Evolutionary conservation across 2,329 filamentous ascomycete genomes (phyloP).

Genomic region (Thelonectria olida): DNA sequence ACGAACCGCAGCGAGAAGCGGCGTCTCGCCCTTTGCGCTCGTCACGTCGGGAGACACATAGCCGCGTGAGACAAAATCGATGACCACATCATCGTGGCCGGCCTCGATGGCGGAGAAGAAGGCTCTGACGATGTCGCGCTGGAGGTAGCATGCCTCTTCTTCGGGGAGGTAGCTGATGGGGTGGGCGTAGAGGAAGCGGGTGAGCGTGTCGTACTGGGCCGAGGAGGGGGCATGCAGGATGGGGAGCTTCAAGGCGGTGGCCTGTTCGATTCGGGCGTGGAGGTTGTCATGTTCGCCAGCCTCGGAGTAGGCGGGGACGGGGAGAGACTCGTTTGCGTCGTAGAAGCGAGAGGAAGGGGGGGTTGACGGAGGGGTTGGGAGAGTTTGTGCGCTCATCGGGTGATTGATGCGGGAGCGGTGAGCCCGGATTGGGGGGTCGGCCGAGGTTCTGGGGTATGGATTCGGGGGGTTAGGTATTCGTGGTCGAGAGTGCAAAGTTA

Average conservation of each 20-base stretch:
- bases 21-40: conserved; percentile 41
- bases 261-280: conserved; percentile 30
- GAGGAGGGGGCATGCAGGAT: conserved; percentile 24
- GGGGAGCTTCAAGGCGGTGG: conserved; percentile 29
- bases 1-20: conserved; percentile 48
- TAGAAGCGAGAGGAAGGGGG: neutral
- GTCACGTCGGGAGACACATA: conserved; percentile 51
- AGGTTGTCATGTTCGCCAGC: conserved; percentile 32
- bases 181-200: neutral
- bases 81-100: conserved; percentile 41
- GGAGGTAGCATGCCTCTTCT: conserved; percentile 15
- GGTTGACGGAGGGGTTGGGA: conserved; percentile 10
- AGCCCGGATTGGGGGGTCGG: neutral
- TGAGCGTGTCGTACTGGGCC: neutral
- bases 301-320: conserved; percentile 30
- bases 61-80: conserved; percentile 43
- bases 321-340: neutral
- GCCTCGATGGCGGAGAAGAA: conserved; percentile 43
- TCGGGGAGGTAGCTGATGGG: neutral
- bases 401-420: neutral
- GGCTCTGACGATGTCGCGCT: conserved; percentile 40
- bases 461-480: no score
- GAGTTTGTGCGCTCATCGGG: conserved; percentile 1
- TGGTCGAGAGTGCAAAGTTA: no score
- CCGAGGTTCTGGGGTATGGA: no score